Conservation (phyloP, 2,329 filamentous ascomycete species). For the Xylariaceae sp. region DNA sequence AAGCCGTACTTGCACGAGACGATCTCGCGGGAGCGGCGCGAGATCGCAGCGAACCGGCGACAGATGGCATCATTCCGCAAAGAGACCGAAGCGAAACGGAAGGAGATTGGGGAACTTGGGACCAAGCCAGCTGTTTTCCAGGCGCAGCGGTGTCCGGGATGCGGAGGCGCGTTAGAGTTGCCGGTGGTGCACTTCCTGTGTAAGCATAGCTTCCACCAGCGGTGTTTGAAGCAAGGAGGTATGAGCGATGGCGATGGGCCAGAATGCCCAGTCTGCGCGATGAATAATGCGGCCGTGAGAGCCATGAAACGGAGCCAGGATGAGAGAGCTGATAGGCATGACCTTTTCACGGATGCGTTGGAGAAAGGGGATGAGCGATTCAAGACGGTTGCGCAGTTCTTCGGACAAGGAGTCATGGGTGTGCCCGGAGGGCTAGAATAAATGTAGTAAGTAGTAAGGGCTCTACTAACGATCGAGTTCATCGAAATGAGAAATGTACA, state of each 20-base stretch:
- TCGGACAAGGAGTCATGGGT: conserved; percentile 84
- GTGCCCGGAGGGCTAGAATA: conserved; percentile 10
- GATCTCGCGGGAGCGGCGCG: conserved; percentile 80
- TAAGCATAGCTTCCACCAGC: conserved; percentile 94
- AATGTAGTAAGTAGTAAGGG: too few species aligned
- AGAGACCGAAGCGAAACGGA: conserved; percentile 76
- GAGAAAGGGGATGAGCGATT: conserved; percentile 75
- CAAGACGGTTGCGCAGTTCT: conserved; percentile 90
- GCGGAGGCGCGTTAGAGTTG: conserved; percentile 72
- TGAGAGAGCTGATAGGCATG: conserved; percentile 81
- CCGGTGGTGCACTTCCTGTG: conserved; percentile 95
- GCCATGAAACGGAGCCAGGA: conserved; percentile 83
- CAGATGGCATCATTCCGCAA: conserved; percentile 78
- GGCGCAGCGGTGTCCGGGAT: conserved; percentile 81
- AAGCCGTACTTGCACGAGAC: conserved; percentile 88
- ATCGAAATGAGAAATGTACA: too few species aligned
- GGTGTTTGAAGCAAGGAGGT: conserved; percentile 63
- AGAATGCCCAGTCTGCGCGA: conserved; percentile 83
- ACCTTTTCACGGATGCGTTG: conserved; percentile 80
- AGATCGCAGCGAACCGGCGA: conserved; percentile 75
- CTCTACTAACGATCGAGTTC: too few species aligned
- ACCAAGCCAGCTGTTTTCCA: conserved; percentile 86
- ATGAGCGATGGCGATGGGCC: conserved; percentile 50
- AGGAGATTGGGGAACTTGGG: conserved; percentile 72
- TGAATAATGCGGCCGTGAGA: conserved; percentile 80